A percentile compares a stretch with the other conserved stretches of the same genome.
phyloP scores from a whole-genome alignment of 2,329 filamentous ascomycete genomes.

The Pseudogymnoascus sp. region DNA sequence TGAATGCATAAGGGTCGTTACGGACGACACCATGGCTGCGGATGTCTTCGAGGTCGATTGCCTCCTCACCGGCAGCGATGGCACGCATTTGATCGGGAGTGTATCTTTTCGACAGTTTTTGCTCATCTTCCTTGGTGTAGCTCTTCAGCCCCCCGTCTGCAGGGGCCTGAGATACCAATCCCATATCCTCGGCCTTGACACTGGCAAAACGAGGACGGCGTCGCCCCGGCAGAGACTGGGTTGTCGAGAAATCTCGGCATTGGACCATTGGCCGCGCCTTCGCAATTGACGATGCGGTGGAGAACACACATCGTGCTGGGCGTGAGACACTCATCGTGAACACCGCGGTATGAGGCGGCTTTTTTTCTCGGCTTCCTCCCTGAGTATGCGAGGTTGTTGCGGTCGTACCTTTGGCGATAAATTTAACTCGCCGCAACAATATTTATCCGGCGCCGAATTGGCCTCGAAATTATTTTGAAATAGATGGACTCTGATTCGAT shows the following conservation, averaged over 20 bases:
- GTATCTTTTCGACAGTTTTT: slow-evolving; percentile 57
- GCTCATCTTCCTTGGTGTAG: slow-evolving; percentile 60
- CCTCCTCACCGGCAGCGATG: slow-evolving; percentile 70
- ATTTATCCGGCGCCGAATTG: not conserved
- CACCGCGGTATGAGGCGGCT: not conserved
- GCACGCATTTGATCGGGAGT: slow-evolving; percentile 73
- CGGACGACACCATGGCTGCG: slow-evolving; percentile 63
- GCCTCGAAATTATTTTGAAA: slow-evolving; percentile 11
- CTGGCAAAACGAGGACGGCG: slow-evolving; percentile 33
- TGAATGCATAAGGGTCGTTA: slow-evolving; percentile 61
- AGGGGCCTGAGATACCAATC: slow-evolving; percentile 22
- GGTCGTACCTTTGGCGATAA: slow-evolving; percentile 1
- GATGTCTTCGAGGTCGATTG: slow-evolving; percentile 67
- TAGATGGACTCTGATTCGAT: not conserved
- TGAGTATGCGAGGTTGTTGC: not conserved
- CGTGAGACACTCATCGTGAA: slow-evolving; percentile 39
- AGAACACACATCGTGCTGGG: slow-evolving; percentile 42
- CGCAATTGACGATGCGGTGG: slow-evolving; percentile 35
- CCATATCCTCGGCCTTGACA: slow-evolving; percentile 30
- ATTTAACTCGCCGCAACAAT: slow-evolving; percentile 1
- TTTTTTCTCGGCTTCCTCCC: slow-evolving; percentile 7
- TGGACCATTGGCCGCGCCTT: slow-evolving; percentile 32
- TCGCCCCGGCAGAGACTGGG: slow-evolving; percentile 30
- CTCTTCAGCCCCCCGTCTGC: slow-evolving; percentile 44
- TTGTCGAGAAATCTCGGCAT: slow-evolving; percentile 41